Percentiles rank a stretch among this genome's conserved stretches.
Conservation (phyloP, 169 alveolate species). For the Cryptosporidium sp. region DNA sequence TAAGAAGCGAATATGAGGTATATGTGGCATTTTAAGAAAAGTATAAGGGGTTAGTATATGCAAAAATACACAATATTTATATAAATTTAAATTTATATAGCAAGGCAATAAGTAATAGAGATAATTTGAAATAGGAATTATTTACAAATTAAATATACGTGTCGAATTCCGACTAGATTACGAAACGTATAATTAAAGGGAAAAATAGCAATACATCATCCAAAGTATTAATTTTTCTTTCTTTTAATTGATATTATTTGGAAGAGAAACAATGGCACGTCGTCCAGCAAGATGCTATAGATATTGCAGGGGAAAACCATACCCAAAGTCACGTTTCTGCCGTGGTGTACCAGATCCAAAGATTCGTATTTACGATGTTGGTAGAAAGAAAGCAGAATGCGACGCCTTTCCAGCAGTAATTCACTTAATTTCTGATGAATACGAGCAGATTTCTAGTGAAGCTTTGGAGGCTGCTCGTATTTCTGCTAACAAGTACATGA, state of each 20-base stretch:
- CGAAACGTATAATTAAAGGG: neutral
- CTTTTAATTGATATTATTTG: constrained; percentile 15
- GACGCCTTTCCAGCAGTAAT: constrained; percentile 97
- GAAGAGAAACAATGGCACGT: constrained; percentile 93
- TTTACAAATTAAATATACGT: neutral
- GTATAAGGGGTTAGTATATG: neutral
- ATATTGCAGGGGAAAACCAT: constrained; percentile 98
- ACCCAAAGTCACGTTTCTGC: constrained; percentile 99
- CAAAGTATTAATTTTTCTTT: constrained; percentile 1
- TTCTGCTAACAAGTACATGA: constrained; percentile 98
- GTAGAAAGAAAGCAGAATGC: constrained; percentile 96
- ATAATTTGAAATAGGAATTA: neutral
- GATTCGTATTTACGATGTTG: constrained; percentile 97
- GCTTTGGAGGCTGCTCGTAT: constrained; percentile 99
- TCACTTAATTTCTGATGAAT: constrained; percentile 98
- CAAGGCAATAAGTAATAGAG: neutral
- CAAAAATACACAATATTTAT: neutral
- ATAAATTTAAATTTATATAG: neutral
- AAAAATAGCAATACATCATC: constrained; percentile 1
- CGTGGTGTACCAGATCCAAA: constrained; percentile 99
- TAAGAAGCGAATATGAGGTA: neutral
- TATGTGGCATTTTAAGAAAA: no score
- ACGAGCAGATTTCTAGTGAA: constrained; percentile 98
- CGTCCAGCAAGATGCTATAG: constrained; percentile 99
- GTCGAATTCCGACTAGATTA: constrained; percentile 18